Conservation (phyloP, 306 rosid genomes). For the Fragaria vesca region DNA sequence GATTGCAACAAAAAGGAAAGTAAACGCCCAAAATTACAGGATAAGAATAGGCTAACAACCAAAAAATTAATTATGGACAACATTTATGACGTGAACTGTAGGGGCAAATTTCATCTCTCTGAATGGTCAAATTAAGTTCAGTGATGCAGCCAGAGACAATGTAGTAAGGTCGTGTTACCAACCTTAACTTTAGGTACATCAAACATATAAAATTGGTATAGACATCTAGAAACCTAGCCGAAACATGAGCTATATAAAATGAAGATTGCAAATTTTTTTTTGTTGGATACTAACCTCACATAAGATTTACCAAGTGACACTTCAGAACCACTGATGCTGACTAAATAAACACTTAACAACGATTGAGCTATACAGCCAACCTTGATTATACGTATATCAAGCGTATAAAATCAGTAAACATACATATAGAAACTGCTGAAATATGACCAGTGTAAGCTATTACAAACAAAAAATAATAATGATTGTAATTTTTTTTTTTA, state of each 20-base stretch:
- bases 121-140: background rate
- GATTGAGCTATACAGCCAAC: background rate
- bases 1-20: background rate
- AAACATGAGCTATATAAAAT: background rate
- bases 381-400: background rate
- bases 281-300: background rate
- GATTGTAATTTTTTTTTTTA: background rate
- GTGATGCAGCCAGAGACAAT: background rate
- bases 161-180: background rate
- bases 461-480: background rate
- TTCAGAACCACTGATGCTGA: background rate
- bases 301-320: background rate
- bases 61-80: background rate
- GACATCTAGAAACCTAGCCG: background rate
- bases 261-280: background rate
- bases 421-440: background rate
- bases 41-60: background rate
- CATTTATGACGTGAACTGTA: background rate
- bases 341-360: background rate
- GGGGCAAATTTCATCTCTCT: background rate
- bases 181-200: background rate
- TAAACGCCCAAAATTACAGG: constrained; percentile 17
- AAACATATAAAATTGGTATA: background rate
- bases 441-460: background rate
- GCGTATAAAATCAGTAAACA: background rate